Conservation (phyloP, 768 basidiomycete genomes). For the Leccinum aurantiacum region DNA sequence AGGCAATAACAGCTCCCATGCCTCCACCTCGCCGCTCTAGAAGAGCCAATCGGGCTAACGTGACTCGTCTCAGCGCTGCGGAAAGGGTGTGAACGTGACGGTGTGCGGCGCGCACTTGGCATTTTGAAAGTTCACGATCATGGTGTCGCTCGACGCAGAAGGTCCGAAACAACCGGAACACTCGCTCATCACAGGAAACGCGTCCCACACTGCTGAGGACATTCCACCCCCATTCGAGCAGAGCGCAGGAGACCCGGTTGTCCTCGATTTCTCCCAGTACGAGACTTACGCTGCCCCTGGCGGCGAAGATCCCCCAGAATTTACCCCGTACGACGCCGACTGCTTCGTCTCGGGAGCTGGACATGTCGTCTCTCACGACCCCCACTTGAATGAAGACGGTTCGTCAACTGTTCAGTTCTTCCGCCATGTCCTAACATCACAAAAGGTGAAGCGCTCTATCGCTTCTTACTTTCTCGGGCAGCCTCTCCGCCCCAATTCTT, state of each 20-base stretch:
- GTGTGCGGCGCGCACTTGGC: not conserved
- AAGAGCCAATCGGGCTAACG: not conserved
- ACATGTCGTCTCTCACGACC: conserved; percentile 67
- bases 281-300: conserved; percentile 27
- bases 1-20: conserved; percentile 7
- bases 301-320: conserved; percentile 58
- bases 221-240: conserved; percentile 31
- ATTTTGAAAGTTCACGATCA: not conserved
- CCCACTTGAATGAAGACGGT: conserved; percentile 67
- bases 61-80: not conserved
- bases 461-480: conserved; percentile 66
- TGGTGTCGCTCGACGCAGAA: conserved; percentile 12
- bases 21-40: conserved; percentile 4
- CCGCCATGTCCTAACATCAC: conserved; percentile 3
- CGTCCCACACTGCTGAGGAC: not conserved
- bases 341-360: conserved; percentile 49
- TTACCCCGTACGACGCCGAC: conserved; percentile 63
- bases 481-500: conserved; percentile 43
- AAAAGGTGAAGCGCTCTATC: conserved; percentile 68
- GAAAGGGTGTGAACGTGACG: conserved; percentile 1
- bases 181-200: not conserved
- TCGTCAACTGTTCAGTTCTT: conserved; percentile 10
- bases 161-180: conserved; percentile 6
- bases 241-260: conserved; percentile 21
- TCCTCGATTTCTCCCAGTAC: conserved; percentile 26